A percentile compares a stretch with the other conserved stretches of the same genome.
Conservation (phyloP, 768 basidiomycete genomes). For the Pisolithus marmoratus region DNA sequence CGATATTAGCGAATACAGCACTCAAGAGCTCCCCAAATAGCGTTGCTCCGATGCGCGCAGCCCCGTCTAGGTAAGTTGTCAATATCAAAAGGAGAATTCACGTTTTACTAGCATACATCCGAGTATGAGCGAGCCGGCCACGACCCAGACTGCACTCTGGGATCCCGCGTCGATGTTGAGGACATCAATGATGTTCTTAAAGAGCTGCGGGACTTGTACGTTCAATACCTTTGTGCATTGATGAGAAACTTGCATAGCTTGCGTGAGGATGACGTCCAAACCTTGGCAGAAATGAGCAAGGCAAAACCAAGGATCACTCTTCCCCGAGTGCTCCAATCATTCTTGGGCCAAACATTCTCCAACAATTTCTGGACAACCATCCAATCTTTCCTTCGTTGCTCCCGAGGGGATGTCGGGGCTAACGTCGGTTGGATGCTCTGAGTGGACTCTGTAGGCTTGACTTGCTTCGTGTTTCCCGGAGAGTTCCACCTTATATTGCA, state of each 20-base stretch:
- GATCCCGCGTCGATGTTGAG: constrained; percentile 79
- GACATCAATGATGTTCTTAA: constrained; percentile 87
- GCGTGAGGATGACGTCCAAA: constrained; percentile 25
- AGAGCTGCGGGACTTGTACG: constrained; percentile 96
- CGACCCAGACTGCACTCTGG: constrained; percentile 77
- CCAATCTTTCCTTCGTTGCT: constrained; percentile 81
- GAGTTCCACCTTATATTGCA: constrained; percentile 6
- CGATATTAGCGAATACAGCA: constrained; percentile 93
- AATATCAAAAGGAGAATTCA: background rate
- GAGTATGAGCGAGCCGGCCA: constrained; percentile 84
- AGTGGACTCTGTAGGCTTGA: constrained; percentile 1
- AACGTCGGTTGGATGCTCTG: constrained; percentile 3
- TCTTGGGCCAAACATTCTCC: constrained; percentile 87
- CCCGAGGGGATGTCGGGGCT: constrained; percentile 18
- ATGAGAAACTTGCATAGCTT: background rate
- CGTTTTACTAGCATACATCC: constrained; percentile 65
- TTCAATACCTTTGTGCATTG: constrained; percentile 67
- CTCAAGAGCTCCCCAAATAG: constrained; percentile 90
- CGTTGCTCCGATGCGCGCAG: constrained; percentile 83
- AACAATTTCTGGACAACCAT: constrained; percentile 76
- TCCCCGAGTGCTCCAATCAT: constrained; percentile 75
- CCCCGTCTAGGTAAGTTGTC: constrained; percentile 58
- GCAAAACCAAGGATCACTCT: constrained; percentile 80
- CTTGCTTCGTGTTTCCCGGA: background rate
- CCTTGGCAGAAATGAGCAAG: constrained; percentile 82